A percentile compares a stretch with the other conserved stretches of the same genome.
phyloP scores from a whole-genome alignment of 2,329 filamentous ascomycete species.

The Trichoderma harzianum region DNA sequence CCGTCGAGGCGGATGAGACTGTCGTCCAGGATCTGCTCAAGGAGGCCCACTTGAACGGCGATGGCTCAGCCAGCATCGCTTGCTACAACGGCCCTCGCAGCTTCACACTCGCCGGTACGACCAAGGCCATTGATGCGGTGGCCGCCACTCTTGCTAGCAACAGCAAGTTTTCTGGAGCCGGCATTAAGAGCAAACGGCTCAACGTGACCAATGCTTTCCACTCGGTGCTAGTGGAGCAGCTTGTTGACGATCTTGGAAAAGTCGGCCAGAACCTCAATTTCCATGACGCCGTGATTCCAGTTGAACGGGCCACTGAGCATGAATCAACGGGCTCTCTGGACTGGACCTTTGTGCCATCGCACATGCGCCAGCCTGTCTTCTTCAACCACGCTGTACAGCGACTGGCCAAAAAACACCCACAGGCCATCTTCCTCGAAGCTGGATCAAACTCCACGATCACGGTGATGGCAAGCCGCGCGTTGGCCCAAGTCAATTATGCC shows the following conservation, averaged over 20 bases:
- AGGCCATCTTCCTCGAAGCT: not conserved
- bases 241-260: not conserved
- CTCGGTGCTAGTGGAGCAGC: not conserved
- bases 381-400: not conserved
- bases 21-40: not conserved
- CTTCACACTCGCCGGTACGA: not conserved
- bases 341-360: not conserved
- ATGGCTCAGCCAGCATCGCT: not conserved
- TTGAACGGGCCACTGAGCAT: not conserved
- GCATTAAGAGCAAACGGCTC: not conserved
- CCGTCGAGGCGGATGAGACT: not conserved
- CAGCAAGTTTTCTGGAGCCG: not conserved
- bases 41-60: not conserved
- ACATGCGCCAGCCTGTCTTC: not conserved
- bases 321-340: not conserved
- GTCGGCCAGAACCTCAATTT: not conserved
- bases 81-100: not conserved
- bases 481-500: not conserved
- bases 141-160: not conserved
- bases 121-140: not conserved
- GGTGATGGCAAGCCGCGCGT: not conserved
- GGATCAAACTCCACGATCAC: not conserved
- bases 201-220: not conserved
- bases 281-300: not conserved
- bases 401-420: not conserved